Evolutionary conservation across 2,329 filamentous ascomycete genomes (phyloP).

Genomic region (Lachnellula hyalina): DNA sequence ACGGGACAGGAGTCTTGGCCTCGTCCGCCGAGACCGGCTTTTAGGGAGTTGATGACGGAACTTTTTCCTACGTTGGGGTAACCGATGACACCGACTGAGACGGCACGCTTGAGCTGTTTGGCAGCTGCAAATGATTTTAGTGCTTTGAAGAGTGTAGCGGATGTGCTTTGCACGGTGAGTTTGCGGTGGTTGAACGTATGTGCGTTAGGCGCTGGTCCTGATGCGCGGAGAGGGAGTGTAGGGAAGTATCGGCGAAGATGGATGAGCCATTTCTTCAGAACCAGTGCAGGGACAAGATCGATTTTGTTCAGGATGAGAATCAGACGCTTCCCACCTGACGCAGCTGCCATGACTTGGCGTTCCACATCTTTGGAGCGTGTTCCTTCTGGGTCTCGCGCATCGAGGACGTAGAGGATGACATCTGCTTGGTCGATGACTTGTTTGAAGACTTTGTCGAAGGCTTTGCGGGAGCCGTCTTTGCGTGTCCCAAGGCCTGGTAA

Average conservation of each 20-base stretch:
- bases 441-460: slow-evolving; percentile 96
- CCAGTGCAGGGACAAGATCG: slow-evolving; percentile 76
- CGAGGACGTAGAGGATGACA: slow-evolving; percentile 87
- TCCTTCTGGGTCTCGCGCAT: slow-evolving; percentile 85
- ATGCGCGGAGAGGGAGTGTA: slow-evolving; percentile 82
- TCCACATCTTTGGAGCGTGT: slow-evolving; percentile 89
- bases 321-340: slow-evolving; percentile 75
- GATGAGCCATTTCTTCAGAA: slow-evolving; percentile 78
- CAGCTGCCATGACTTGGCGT: slow-evolving; percentile 84
- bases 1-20: slow-evolving; percentile 67
- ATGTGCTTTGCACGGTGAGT: slow-evolving; percentile 79
- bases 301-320: slow-evolving; percentile 96
- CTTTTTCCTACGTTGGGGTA: slow-evolving; percentile 97
- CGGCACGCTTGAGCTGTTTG: slow-evolving; percentile 79
- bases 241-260: slow-evolving; percentile 87
- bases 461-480: slow-evolving; percentile 67
- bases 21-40: slow-evolving; percentile 66
- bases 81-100: slow-evolving; percentile 89
- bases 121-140: slow-evolving; percentile 83
- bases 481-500: slow-evolving; percentile 47
- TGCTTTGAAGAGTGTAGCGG: slow-evolving; percentile 77
- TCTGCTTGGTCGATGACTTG: slow-evolving; percentile 84
- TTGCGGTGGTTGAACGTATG: slow-evolving; percentile 90
- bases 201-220: slow-evolving; percentile 75
- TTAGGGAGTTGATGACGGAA: slow-evolving; percentile 90